Base-by-base conservation (phyloP, 345 rosid genomes). In the Salix suchowensis region DNA sequence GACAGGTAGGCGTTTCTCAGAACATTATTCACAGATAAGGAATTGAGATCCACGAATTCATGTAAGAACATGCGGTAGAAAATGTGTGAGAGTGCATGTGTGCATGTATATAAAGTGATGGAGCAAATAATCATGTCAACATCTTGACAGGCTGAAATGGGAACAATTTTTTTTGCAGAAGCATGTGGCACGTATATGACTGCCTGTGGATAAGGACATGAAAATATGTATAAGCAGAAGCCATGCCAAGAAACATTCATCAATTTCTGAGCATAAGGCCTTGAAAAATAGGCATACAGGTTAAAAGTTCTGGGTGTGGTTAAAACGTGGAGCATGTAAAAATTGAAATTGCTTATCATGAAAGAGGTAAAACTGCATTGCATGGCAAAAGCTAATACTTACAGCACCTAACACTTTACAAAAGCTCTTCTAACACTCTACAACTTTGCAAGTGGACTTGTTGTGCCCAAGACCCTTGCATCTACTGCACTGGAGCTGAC, bases 381-480 rank as follows among this genome's bases (percentile, higher is more conserved):
- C 55, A 65, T 36, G 19, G 40, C 72, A 71, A 61, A 75, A 76
- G 64, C 48, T 48, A 77, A 67, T 52, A 81, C 86, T 79, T 69
- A 82, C 84, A 58, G 73, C 15, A 44, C 76, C 75, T 65, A 70
- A 65, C n/a, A 55, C 67, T 79, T 71, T 79, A 62, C 70, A 74
- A 61, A 68, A 60, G 55, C 32, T 74, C 82, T 28, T 68, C 85
- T 84, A 78, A 62, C 80, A 81, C 80, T 71, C 85, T 84, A 88
- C 83, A 80, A 86, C 97, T 88, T 93, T 95, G 92, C 98, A 95
- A 73, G 98, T 95, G 30, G 97, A 93, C 87, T 95, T 95, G 86
- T 93, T 93, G 83, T 95, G 98, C 68, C 97, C 98, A 32, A 90
- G 89, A 74, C 97, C 97, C 85, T 93, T 95, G 94, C 98, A 95